Conservation (phyloP, 2,329 filamentous ascomycete genomes). For the Fusarium annulatum region DNA sequence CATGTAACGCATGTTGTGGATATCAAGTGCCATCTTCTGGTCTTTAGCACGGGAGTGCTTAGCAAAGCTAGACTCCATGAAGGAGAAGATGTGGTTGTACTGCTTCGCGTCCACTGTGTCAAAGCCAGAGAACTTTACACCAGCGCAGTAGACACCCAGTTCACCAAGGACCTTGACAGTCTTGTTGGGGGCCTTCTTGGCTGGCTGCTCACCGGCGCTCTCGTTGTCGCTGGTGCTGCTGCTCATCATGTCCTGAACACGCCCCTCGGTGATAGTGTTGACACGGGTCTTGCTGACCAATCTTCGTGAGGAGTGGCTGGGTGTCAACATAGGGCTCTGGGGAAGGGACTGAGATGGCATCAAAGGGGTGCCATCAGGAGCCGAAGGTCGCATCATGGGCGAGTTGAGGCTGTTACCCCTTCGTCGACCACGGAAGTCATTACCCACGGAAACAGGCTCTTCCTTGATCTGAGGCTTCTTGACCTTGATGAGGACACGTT, state of each 20-base stretch:
- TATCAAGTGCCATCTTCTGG: conserved; percentile 81
- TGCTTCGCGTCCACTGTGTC: conserved; percentile 80
- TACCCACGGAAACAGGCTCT: conserved; percentile 49
- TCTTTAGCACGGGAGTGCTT: conserved; percentile 80
- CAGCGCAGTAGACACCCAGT: conserved; percentile 80
- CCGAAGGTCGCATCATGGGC: conserved; percentile 64
- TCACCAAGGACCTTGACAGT: conserved; percentile 86
- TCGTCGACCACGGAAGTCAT: conserved; percentile 58
- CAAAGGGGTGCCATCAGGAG: conserved; percentile 64
- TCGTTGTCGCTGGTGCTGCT: conserved; percentile 85
- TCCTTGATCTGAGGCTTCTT: conserved; percentile 74
- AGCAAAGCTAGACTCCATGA: conserved; percentile 89
- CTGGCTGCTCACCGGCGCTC: conserved; percentile 68
- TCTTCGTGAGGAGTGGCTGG: conserved; percentile 62
- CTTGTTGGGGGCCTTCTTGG: conserved; percentile 79
- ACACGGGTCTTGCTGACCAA: conserved; percentile 63
- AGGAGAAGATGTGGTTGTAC: conserved; percentile 95
- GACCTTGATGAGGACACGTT: conserved; percentile 91
- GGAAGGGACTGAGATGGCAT: conserved; percentile 64
- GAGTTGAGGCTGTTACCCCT: conserved; percentile 81
- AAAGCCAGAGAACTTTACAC: conserved; percentile 87
- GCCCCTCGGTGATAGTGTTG: conserved; percentile 68
- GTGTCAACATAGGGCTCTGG: conserved; percentile 64
- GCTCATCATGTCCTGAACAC: conserved; percentile 65
- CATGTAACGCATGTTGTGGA: conserved; percentile 90